Percentiles rank a stretch among this genome's conserved stretches.
Conservation (phyloP, 345 rosid genomes). For the Linum lewisii region DNA sequence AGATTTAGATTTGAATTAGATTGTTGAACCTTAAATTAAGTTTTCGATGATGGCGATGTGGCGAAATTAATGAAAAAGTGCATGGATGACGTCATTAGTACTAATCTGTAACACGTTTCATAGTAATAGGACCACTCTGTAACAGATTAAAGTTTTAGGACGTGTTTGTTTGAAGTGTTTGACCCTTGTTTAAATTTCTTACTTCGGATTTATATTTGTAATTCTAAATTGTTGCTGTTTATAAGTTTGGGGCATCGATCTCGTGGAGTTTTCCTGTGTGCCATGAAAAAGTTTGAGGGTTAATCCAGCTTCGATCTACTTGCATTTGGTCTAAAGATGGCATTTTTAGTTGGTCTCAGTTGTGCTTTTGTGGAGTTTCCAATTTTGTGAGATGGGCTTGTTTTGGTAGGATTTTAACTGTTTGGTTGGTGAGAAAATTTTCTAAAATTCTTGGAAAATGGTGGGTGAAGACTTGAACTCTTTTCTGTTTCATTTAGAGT, state of each 20-base stretch:
- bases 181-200: neutral
- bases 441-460: neutral
- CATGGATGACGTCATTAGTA: no score
- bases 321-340: slow-evolving; percentile 15
- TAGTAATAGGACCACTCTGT: no score
- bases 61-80: no score
- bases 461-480: neutral
- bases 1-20: no score
- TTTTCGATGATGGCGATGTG: no score
- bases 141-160: no score
- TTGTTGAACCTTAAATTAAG: no score
- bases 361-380: slow-evolving; percentile 9
- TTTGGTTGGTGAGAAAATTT: slow-evolving; percentile 17
- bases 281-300: slow-evolving; percentile 1
- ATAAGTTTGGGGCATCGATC: slow-evolving; percentile 9
- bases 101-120: no score
- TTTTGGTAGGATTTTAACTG: slow-evolving; percentile 6
- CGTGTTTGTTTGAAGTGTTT: no score
- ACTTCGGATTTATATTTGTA: neutral
- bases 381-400: slow-evolving; percentile 14
- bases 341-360: slow-evolving; percentile 18
- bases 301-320: slow-evolving; percentile 26
- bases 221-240: slow-evolving; percentile 6
- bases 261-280: slow-evolving; percentile 9
- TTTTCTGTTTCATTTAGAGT: neutral